Evolutionary conservation across 2,329 filamentous ascomycete genomes (phyloP), one percentile per base, ranked within the genome.

Genomic region (Monosporascus sp.): DNA sequence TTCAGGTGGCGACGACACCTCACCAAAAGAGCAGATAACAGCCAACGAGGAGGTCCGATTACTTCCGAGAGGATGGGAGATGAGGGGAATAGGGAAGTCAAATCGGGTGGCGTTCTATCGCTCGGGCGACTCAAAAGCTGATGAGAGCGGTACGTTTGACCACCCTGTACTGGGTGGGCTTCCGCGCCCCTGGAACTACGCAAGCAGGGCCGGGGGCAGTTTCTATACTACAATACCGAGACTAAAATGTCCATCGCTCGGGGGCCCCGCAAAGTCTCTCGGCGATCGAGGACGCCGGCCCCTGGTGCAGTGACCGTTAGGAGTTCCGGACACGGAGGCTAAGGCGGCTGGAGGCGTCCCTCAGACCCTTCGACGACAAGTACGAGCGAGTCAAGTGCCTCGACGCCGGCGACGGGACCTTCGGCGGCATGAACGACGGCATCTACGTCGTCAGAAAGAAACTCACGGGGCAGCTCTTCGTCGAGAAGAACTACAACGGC

Each of bases 371-470:
- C 18, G 20, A 48, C 7, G 22, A 51, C 41, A 39, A 53, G 43
- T 54, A 56, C 31, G 20, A 51, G 37, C n/a, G 44, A 15, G 25
- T 53, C 37, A 54, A 49, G 25, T 43, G 37, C 41, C 45, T 56
- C 11, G 51, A 53, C 22, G 48, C 35, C 22, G 55, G 52, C 9
- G 9, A 49, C 24, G 53, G 53, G 2, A 18, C 17, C 3, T 24
- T 49, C 37, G 55, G 53, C 9, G 53, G 50, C 15, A 57, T 57
- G 55, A 55, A 57, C 37, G 27, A 24, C 24, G 53, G 55, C 25
- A 39, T 55, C 17, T 49, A 51, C 37, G 45, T 55, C 35, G 55
- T 53, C 22, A 18, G 51, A 6, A 37, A 51, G 15, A 48, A 39
- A 27, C 11, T 22, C 11, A 52, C 38, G 7, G 45, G 39, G 1